These are phyloP conservation scores for Gyrodon lividus DNA, from an alignment of 768 basidiomycete genomes.

Conservation along the genomic window DNA sequence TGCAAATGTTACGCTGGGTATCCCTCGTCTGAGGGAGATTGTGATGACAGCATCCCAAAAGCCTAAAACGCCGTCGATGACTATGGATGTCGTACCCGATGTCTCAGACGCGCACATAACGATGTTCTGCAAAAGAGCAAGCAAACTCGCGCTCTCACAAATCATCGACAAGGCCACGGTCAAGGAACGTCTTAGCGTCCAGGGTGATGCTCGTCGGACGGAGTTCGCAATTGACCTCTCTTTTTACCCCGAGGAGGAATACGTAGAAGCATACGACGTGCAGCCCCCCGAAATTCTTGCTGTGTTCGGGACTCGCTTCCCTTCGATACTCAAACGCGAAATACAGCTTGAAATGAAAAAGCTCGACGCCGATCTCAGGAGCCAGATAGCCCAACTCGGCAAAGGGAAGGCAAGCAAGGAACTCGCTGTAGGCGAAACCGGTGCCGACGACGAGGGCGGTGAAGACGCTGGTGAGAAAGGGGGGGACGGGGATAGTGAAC, in stretches of 20 bases:
- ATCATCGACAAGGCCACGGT: constrained; percentile 82
- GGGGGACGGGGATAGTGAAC: constrained; percentile 71
- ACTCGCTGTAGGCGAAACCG: constrained; percentile 42
- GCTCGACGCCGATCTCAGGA: constrained; percentile 73
- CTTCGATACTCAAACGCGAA: constrained; percentile 79
- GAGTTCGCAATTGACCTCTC: constrained; percentile 77
- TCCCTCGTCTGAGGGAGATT: constrained; percentile 96
- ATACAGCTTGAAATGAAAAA: constrained; percentile 84
- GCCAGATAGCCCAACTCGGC: constrained; percentile 78
- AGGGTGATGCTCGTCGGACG: constrained; percentile 68
- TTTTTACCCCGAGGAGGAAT: constrained; percentile 88
- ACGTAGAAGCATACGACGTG: constrained; percentile 78
- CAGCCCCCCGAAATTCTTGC: constrained; percentile 68
- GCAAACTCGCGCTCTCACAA: constrained; percentile 82
- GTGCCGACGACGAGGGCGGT: constrained; percentile 54
- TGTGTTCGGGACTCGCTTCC: constrained; percentile 73
- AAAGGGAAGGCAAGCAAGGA: constrained; percentile 61
- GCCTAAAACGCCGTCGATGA: constrained; percentile 98
- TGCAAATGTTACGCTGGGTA: constrained; percentile 98
- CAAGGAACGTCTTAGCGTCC: constrained; percentile 68
- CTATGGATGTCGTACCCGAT: constrained; percentile 63
- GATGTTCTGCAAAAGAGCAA: constrained; percentile 86
- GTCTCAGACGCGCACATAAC: constrained; percentile 56
- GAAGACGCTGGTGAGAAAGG: constrained; percentile 40
- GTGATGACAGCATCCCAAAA: constrained; percentile 97